A percentile compares a stretch with the other conserved stretches of the same genome.
Evolutionary conservation across 768 basidiomycete genomes (phyloP).

Genomic region (Scleroderma citrinum): DNA sequence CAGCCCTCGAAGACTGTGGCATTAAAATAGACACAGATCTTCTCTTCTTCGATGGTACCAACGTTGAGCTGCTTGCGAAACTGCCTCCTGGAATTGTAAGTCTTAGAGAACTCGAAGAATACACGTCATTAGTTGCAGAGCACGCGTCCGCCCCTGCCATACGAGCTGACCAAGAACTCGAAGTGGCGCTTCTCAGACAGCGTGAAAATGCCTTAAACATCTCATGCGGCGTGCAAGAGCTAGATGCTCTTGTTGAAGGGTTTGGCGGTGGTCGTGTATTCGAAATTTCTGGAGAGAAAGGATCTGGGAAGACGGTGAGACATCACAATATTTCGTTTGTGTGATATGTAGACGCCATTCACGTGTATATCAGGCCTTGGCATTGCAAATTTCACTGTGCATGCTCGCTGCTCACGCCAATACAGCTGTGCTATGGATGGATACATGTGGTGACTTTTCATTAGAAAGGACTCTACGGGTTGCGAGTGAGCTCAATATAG

Average conservation of each 20-base stretch:
- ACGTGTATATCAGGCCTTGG: slow-evolving; percentile 43
- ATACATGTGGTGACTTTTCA: slow-evolving; percentile 65
- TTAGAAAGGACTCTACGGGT: slow-evolving; percentile 39
- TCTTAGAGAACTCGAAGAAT: slow-evolving; percentile 42
- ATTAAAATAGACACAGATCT: slow-evolving; percentile 56
- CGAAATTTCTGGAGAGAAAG: slow-evolving; percentile 63
- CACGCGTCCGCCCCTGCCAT: slow-evolving; percentile 39
- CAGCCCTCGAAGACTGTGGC: slow-evolving; percentile 40
- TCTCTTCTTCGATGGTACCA: slow-evolving; percentile 39
- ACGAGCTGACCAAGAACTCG: slow-evolving; percentile 24
- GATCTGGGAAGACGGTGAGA: slow-evolving; percentile 66
- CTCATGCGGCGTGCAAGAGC: slow-evolving; percentile 36
- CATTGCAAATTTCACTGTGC: slow-evolving; percentile 51
- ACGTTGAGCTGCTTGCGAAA: slow-evolving; percentile 44
- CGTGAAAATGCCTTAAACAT: slow-evolving; percentile 7
- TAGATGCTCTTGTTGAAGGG: slow-evolving; percentile 50
- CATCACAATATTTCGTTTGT: neutral
- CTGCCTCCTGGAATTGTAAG: slow-evolving; percentile 45
- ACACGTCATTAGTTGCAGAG: slow-evolving; percentile 35
- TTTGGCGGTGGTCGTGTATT: slow-evolving; percentile 49
- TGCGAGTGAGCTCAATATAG: slow-evolving; percentile 22
- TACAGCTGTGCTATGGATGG: slow-evolving; percentile 60
- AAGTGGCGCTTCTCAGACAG: slow-evolving; percentile 9
- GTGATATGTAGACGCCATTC: slow-evolving; percentile 1
- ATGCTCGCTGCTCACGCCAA: slow-evolving; percentile 37